A percentile compares a stretch with the other conserved stretches of the same genome.
Evolutionary conservation across 345 rosid species (phyloP).

Genomic region (Acer yangbiense): DNA sequence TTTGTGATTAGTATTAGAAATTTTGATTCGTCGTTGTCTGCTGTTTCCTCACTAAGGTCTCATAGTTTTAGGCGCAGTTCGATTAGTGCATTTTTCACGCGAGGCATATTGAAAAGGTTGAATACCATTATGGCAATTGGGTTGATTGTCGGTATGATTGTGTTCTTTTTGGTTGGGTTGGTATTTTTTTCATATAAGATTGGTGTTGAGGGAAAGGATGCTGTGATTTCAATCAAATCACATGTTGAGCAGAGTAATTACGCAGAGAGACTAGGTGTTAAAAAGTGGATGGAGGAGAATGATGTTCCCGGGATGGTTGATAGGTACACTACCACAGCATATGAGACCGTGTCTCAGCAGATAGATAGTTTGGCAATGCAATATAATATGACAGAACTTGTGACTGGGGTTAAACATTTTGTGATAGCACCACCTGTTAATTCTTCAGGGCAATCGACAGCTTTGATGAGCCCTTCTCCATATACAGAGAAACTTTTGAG

Average conservation of each 20-base stretch:
- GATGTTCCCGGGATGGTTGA: slow-evolving; percentile 91
- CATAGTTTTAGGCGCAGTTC: slow-evolving; percentile 61
- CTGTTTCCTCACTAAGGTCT: slow-evolving; percentile 67
- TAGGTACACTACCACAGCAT: slow-evolving; percentile 64
- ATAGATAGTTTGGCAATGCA: slow-evolving; percentile 84
- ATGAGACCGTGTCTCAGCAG: slow-evolving; percentile 72
- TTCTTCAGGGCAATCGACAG: slow-evolving; percentile 51
- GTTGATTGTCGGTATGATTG: slow-evolving; percentile 78
- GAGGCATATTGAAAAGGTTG: slow-evolving; percentile 72
- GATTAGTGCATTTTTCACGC: slow-evolving; percentile 71
- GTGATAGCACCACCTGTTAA: slow-evolving; percentile 48
- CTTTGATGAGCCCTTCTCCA: slow-evolving; percentile 63
- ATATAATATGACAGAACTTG: slow-evolving; percentile 92
- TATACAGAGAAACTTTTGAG: slow-evolving; percentile 74
- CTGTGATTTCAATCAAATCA: slow-evolving; percentile 72
- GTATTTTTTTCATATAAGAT: slow-evolving; percentile 90
- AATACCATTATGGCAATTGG: slow-evolving; percentile 82
- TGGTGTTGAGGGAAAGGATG: slow-evolving; percentile 92
- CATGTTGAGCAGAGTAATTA: slow-evolving; percentile 89
- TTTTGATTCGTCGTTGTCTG: slow-evolving; percentile 65
- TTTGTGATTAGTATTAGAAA: slow-evolving; percentile 62
- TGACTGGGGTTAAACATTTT: slow-evolving; percentile 85
- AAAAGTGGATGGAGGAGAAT: slow-evolving; percentile 93
- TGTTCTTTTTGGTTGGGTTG: slow-evolving; percentile 64
- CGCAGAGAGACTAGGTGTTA: slow-evolving; percentile 81